Evolutionary conservation across 83 land plant genomes (phyloP).

Genomic region (Picea engelmannii): DNA sequence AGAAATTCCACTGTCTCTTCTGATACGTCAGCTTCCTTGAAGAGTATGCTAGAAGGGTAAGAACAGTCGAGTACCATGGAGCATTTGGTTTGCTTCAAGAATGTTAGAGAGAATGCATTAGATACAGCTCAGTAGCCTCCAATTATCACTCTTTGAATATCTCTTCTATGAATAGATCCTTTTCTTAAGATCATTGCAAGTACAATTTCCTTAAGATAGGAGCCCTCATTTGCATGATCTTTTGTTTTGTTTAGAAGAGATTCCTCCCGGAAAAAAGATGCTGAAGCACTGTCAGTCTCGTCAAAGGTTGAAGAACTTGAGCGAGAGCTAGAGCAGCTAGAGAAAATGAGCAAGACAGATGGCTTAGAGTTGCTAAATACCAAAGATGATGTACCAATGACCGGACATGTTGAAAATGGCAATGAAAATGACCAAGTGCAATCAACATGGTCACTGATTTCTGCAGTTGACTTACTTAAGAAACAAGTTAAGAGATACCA

Average conservation of each 20-base stretch:
- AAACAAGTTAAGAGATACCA: conserved; percentile 65
- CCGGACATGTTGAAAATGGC: conserved; percentile 3
- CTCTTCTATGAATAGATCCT: not conserved
- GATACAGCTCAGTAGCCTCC: not conserved
- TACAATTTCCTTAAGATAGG: not conserved
- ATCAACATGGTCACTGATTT: conserved; percentile 17
- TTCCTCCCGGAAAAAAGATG: conserved; percentile 48
- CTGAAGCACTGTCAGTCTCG: conserved; percentile 63
- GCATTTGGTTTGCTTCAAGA: not conserved
- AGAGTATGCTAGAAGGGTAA: not conserved
- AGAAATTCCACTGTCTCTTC: not conserved
- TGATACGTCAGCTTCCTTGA: not conserved
- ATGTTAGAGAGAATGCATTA: not conserved
- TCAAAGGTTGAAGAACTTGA: conserved; percentile 68
- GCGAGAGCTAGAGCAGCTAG: conserved; percentile 57
- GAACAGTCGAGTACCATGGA: not conserved
- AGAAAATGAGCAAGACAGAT: conserved; percentile 45
- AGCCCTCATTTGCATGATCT: not conserved
- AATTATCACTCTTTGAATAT: conserved; percentile 7
- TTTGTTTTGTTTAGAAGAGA: conserved; percentile 13
- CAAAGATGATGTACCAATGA: not conserved
- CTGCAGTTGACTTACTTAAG: conserved; percentile 41
- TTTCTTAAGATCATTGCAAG: not conserved
- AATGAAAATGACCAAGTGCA: conserved; percentile 20
- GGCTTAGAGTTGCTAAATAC: not conserved